Percentiles rank a stretch among this genome's conserved stretches.
Evolutionary conservation across 768 basidiomycete genomes (phyloP).

Genomic region (Udeniomyces megalosporus): DNA sequence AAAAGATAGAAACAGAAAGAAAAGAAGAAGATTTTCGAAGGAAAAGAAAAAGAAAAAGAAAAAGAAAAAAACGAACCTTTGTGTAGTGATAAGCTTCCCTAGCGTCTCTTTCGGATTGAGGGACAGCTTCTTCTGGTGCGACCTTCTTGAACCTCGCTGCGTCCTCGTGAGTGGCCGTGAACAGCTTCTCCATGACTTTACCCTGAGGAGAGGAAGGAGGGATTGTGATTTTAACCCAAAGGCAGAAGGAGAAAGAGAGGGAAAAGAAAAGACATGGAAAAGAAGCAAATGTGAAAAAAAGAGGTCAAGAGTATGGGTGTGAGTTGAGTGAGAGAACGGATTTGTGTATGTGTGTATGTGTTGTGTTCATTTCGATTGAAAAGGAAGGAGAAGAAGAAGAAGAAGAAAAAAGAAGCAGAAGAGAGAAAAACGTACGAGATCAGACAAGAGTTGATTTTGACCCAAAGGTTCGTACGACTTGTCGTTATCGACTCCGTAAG

Average conservation of each 20-base stretch:
- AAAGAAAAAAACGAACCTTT: slow-evolving; percentile 38
- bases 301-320: too few relatives aligned
- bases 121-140: slow-evolving; percentile 25
- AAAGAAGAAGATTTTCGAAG: slow-evolving; percentile 40
- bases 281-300: too few relatives aligned
- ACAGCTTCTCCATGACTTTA: slow-evolving; percentile 68
- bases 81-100: slow-evolving; percentile 73
- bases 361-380: too few relatives aligned
- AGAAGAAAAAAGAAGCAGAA: background rate
- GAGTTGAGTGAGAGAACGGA: too few relatives aligned
- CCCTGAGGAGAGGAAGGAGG: slow-evolving; percentile 39
- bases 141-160: slow-evolving; percentile 39
- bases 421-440: slow-evolving; percentile 22
- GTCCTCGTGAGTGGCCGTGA: slow-evolving; percentile 50
- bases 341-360: too few relatives aligned
- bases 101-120: slow-evolving; percentile 27
- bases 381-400: background rate
- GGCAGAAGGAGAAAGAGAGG: background rate
- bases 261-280: background rate
- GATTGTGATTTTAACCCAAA: too few relatives aligned
- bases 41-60: slow-evolving; percentile 22
- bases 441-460: slow-evolving; percentile 20
- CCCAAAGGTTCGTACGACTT: slow-evolving; percentile 22
- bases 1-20: too few relatives aligned
- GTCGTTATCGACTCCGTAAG: slow-evolving; percentile 31